Evolutionary conservation across 2,329 filamentous ascomycete genomes (phyloP).

Genomic region (Esteya vermicola): DNA sequence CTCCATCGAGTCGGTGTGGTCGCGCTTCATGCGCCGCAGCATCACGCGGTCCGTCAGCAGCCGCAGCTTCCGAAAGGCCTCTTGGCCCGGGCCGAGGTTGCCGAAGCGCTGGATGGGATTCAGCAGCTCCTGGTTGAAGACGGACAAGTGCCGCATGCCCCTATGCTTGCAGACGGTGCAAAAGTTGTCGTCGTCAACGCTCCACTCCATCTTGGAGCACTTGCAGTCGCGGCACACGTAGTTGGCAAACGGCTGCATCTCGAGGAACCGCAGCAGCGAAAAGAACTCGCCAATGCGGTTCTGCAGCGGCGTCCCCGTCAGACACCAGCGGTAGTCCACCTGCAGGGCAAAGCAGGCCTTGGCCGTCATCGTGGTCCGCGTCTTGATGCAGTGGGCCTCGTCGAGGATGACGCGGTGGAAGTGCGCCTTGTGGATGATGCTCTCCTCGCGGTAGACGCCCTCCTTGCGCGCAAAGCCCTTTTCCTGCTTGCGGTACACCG

Average conservation of each 20-base stretch:
- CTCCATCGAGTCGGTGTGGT: conserved; percentile 90
- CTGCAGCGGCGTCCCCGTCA: conserved; percentile 88
- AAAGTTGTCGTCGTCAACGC: conserved; percentile 48
- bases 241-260: conserved; percentile 76
- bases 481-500: conserved; percentile 80
- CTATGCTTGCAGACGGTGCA: conserved; percentile 53
- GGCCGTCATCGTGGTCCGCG: conserved; percentile 76
- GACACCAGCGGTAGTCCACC: conserved; percentile 83
- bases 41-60: conserved; percentile 88
- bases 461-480: conserved; percentile 78
- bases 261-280: conserved; percentile 81
- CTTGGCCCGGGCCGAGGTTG: conserved; percentile 45
- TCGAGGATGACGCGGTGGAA: conserved; percentile 91
- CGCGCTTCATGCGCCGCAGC: conserved; percentile 86
- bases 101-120: conserved; percentile 61
- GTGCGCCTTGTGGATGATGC: conserved; percentile 66
- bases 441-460: conserved; percentile 65
- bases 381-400: conserved; percentile 77
- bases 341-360: conserved; percentile 89
- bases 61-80: conserved; percentile 68
- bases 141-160: conserved; percentile 46
- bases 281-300: conserved; percentile 97
- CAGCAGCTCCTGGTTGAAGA: conserved; percentile 61
- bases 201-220: conserved; percentile 76
- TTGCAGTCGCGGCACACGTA: conserved; percentile 85